Percentiles rank a stretch among this genome's conserved stretches.
These are phyloP conservation scores for Podosphaera aphanis DNA, from an alignment of 2,329 filamentous ascomycete species.

Conservation along the genomic window DNA sequence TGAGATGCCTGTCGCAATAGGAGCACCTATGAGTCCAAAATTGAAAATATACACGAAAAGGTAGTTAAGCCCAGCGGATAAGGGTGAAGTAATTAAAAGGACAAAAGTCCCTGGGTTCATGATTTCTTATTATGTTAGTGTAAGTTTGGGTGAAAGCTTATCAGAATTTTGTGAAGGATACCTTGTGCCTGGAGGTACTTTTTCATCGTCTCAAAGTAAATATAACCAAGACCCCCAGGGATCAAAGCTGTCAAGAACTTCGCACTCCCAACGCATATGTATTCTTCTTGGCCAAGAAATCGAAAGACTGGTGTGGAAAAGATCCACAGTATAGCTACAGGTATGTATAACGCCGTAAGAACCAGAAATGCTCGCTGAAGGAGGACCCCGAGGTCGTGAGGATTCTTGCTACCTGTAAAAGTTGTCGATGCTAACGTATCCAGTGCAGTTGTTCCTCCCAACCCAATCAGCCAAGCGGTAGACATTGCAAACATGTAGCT, in stretches of 20 bases:
- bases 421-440: constrained; percentile 66
- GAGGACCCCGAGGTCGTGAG: constrained; percentile 54
- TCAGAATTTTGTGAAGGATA: constrained; percentile 19
- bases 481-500: constrained; percentile 89
- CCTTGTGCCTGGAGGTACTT: constrained; percentile 76
- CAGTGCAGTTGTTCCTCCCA: constrained; percentile 67
- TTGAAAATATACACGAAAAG: constrained; percentile 50
- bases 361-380: constrained; percentile 57
- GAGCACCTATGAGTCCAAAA: constrained; percentile 55
- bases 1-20: constrained; percentile 58
- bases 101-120: constrained; percentile 68
- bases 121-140: constrained; percentile 21
- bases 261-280: constrained; percentile 50
- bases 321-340: constrained; percentile 51
- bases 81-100: constrained; percentile 56
- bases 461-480: constrained; percentile 64
- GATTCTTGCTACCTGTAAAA: constrained; percentile 61
- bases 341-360: constrained; percentile 46
- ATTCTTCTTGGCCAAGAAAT: constrained; percentile 52
- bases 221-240: constrained; percentile 63
- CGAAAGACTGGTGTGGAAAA: constrained; percentile 53
- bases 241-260: constrained; percentile 50
- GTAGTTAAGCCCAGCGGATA: constrained; percentile 63
- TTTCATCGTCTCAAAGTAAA: constrained; percentile 73
- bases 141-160: constrained; percentile 21